A percentile compares a stretch with the other conserved stretches of the same genome.
Evolutionary conservation across 2,329 filamentous ascomycete species (phyloP).

Genomic region (Aureobasidium sp.): DNA sequence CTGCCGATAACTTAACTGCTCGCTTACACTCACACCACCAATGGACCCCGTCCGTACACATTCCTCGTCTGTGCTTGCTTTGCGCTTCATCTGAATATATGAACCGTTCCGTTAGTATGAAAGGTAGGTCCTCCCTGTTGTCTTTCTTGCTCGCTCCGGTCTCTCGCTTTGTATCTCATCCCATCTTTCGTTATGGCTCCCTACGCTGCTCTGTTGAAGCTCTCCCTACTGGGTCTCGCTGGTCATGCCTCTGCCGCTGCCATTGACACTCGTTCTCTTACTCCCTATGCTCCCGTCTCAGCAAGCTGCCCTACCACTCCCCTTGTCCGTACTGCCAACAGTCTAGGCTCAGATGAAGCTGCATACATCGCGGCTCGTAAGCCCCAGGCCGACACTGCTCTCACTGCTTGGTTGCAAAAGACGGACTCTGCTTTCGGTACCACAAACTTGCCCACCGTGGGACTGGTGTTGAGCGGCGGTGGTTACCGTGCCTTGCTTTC

Average conservation of each 20-base stretch:
- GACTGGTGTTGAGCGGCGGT: conserved; percentile 35
- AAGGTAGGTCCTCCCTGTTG: not conserved
- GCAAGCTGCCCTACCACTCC: conserved; percentile 30
- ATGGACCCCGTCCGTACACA: not conserved
- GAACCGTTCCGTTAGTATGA: not conserved
- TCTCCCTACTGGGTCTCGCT: not conserved
- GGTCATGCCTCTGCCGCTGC: conserved; percentile 4
- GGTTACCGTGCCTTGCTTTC: conserved; percentile 34
- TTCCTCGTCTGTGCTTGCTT: conserved; percentile 3
- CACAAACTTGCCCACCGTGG: conserved; percentile 31
- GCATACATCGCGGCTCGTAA: conserved; percentile 32
- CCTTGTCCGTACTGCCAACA: conserved; percentile 30
- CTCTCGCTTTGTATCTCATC: not conserved
- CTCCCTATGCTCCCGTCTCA: conserved; percentile 27
- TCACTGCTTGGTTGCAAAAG: conserved; percentile 32
- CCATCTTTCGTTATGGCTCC: not conserved
- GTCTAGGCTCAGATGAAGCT: conserved; percentile 30
- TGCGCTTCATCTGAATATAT: not conserved
- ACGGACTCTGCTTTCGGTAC: conserved; percentile 28
- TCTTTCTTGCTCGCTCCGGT: not conserved
- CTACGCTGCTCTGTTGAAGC: not conserved
- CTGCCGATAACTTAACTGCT: not conserved
- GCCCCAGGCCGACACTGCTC: conserved; percentile 28
- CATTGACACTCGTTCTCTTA: conserved; percentile 8
- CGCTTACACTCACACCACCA: not conserved